A percentile compares a stretch with the other conserved stretches of the same genome.
Conservation (phyloP, 352 stramenopile species). For the Globisporangium splendens region DNA sequence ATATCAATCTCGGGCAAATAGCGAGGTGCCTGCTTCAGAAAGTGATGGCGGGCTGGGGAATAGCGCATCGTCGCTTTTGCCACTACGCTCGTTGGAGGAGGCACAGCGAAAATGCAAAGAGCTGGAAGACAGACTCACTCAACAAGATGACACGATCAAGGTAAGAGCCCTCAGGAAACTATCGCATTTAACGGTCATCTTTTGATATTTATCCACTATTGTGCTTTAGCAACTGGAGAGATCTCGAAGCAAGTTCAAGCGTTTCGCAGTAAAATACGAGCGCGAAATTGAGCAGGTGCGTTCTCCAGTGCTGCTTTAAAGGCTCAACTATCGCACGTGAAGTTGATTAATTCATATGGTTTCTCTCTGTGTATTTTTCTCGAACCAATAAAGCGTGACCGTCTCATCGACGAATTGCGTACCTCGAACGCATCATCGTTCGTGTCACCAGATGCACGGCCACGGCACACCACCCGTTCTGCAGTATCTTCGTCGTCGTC, state of each 20-base stretch:
- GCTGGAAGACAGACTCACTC: slow-evolving; percentile 63
- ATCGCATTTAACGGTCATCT: too few relatives aligned
- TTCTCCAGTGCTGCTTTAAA: neutral
- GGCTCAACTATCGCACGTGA: neutral
- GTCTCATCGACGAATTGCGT: slow-evolving; percentile 32
- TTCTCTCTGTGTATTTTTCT: neutral
- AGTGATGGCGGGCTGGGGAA: slow-evolving; percentile 16
- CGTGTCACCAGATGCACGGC: neutral
- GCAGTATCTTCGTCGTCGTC: slow-evolving; percentile 6
- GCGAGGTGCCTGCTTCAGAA: slow-evolving; percentile 21
- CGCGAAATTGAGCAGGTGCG: slow-evolving; percentile 76
- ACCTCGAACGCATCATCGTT: slow-evolving; percentile 23
- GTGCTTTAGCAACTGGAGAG: slow-evolving; percentile 66
- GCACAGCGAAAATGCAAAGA: slow-evolving; percentile 76
- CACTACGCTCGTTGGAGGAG: slow-evolving; percentile 56
- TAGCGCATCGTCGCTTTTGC: slow-evolving; percentile 50
- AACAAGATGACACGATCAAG: slow-evolving; percentile 81
- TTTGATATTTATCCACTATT: neutral
- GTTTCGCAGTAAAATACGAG: slow-evolving; percentile 83
- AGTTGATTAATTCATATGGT: too few relatives aligned
- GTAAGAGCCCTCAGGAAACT: slow-evolving; percentile 22
- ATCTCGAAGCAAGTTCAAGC: slow-evolving; percentile 84
- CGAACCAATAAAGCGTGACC: slow-evolving; percentile 20
- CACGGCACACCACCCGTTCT: neutral
- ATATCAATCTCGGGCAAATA: slow-evolving; percentile 22